Base-by-base conservation (phyloP, 2,329 filamentous ascomycete genomes). In the Lecanicillium sp. region DNA sequence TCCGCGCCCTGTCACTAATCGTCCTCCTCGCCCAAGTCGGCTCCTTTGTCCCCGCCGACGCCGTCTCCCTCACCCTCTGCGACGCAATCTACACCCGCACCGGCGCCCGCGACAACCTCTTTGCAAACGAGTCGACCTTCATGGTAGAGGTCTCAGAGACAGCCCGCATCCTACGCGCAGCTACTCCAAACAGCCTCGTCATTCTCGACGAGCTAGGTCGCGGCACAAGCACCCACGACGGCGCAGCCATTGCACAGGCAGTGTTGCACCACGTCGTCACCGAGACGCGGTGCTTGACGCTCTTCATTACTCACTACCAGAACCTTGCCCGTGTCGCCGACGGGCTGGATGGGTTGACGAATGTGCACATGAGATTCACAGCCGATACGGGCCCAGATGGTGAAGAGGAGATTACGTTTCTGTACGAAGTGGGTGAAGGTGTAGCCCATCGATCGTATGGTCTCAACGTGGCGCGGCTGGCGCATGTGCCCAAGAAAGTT, bases 271-370 rank as follows among this genome's bases (percentile, higher is more conserved):
- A 94, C 53, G 76, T 96, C 44, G 82, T 94, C 18, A 71, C 78
- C 17, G 75, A 88, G 13, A 73, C 81, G 1, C 71, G 73, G 38
- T 86, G 86, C 45, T 70, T 95, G 33, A 94, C 87, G 5, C 70
- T 98, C 30, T 98, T 98, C 67, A 95, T 98, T 58, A 98, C 92
- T 4, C 92, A 98, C 63, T 98, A 98, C 59, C 92, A 98, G 63
- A 82, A 81, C 47, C 74, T 98, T 1, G 78, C 80, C 9, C 65
- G 68, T 33, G 72, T 94, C 45, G 82, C 80, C 9, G 73, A 79
- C 18, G 78, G 77, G 2, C 83, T 94, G 42, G 59, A 68, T 6
- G 70, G 72, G 3, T 82, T 95, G 49, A 78, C 73, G 50, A 96
- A 96, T 57, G 85, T 95, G 33, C 92, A 98, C 57, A 96, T 98